Conservation (phyloP, 352 stramenopile genomes). For the Pythium coloratum region DNA sequence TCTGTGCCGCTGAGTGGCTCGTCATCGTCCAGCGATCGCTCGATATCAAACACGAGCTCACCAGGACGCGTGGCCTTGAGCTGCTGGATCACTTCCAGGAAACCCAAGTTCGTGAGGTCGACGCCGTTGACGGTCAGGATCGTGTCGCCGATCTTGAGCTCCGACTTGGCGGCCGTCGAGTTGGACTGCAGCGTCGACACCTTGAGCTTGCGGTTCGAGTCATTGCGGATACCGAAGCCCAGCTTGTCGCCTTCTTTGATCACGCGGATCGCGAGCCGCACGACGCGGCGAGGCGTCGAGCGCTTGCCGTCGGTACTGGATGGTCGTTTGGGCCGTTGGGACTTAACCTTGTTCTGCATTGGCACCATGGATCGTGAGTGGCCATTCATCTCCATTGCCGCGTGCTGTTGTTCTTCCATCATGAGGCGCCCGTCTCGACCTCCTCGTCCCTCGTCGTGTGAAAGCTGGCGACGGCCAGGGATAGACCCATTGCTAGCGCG, state of each 20-base stretch:
- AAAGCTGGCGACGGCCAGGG: background rate
- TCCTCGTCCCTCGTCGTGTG: background rate
- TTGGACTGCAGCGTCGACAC: constrained; percentile 60
- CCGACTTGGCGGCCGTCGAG: constrained; percentile 37
- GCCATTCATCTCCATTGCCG: background rate
- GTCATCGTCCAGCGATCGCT: constrained; percentile 35
- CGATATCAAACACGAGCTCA: constrained; percentile 59
- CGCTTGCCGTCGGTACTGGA: constrained; percentile 14
- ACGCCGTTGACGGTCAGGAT: constrained; percentile 69
- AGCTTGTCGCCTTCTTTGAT: constrained; percentile 55
- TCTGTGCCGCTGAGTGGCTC: constrained; percentile 17
- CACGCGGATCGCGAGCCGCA: constrained; percentile 44
- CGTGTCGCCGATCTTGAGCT: constrained; percentile 58
- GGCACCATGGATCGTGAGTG: background rate
- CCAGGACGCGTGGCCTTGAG: constrained; percentile 55
- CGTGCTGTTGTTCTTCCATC: background rate
- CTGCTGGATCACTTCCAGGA: constrained; percentile 53
- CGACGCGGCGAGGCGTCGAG: constrained; percentile 8
- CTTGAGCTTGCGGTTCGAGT: constrained; percentile 47
- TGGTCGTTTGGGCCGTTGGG: background rate
- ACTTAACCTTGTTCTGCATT: background rate
- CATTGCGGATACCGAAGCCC: constrained; percentile 70
- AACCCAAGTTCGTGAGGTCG: constrained; percentile 48
- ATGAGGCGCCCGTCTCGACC: background rate
- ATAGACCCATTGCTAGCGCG: background rate